phyloP scores from a whole-genome alignment of 306 rosid species.

The Vigna angularis region DNA sequence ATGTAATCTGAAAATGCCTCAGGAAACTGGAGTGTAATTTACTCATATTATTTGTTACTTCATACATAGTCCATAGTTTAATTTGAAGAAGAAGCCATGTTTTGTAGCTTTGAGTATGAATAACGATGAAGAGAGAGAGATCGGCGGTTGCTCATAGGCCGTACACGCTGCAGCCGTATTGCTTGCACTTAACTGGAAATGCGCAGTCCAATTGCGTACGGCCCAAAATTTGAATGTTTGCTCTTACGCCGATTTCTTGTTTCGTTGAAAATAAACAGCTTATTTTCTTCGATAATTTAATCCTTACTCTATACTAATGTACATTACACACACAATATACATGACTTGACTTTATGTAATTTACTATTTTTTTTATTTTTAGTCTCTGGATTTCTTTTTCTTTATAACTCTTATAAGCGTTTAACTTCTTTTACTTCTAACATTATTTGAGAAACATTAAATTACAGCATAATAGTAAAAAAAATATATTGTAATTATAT shows the following conservation, averaged over 20 bases:
- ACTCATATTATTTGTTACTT: background rate
- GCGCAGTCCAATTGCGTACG: background rate
- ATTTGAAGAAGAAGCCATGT: background rate
- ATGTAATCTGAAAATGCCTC: too few species aligned
- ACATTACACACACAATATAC: background rate
- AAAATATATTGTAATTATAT: too few species aligned
- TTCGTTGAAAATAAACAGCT: background rate
- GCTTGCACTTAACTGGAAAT: background rate
- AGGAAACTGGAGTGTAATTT: too few species aligned
- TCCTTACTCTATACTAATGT: background rate
- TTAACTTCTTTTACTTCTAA: too few species aligned
- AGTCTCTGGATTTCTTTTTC: too few species aligned
- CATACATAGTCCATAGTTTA: background rate
- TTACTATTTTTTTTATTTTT: too few species aligned
- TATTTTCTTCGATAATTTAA: background rate
- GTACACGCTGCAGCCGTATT: background rate
- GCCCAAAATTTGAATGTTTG: conserved; percentile 1
- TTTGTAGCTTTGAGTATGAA: background rate
- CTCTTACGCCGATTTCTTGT: background rate
- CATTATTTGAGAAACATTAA: too few species aligned
- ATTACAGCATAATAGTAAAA: too few species aligned
- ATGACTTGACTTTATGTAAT: too few species aligned
- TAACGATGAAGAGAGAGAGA: background rate
- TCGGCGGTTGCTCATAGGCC: background rate
- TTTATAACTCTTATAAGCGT: too few species aligned